Evolutionary conservation across 2,329 filamentous ascomycete genomes (phyloP).

Genomic region (Trichoderma sp.): DNA sequence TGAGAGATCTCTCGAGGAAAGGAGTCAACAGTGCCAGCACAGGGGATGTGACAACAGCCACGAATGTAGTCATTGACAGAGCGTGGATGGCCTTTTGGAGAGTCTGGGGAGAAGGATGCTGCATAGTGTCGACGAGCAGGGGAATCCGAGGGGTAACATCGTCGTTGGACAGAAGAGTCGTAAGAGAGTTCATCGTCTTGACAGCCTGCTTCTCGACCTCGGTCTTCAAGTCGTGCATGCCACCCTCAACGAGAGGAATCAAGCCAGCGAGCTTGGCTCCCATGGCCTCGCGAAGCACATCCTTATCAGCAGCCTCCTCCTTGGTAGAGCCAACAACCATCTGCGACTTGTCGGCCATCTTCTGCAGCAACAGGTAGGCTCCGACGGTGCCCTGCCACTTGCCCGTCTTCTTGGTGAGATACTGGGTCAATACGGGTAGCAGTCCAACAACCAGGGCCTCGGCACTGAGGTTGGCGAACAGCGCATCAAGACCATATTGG

Average conservation of each 20-base stretch:
- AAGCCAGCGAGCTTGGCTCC: slow-evolving; percentile 80
- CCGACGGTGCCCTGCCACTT: slow-evolving; percentile 98
- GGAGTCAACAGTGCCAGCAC: slow-evolving; percentile 93
- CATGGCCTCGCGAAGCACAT: slow-evolving; percentile 86
- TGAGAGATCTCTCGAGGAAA: slow-evolving; percentile 88
- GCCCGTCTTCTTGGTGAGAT: slow-evolving; percentile 78
- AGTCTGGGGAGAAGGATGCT: slow-evolving; percentile 83
- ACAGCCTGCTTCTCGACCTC: slow-evolving; percentile 88
- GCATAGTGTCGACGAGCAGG: slow-evolving; percentile 89
- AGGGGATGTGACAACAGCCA: slow-evolving; percentile 91
- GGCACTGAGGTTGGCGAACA: slow-evolving; percentile 74
- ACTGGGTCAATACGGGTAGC: slow-evolving; percentile 70
- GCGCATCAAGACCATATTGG: slow-evolving; percentile 87
- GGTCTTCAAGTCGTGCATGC: slow-evolving; percentile 94
- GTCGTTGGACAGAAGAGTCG: slow-evolving; percentile 89
- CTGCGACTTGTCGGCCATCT: slow-evolving; percentile 93
- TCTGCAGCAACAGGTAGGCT: slow-evolving; percentile 78
- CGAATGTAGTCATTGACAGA: slow-evolving; percentile 96
- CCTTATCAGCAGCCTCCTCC: slow-evolving; percentile 84
- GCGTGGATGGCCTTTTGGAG: slow-evolving; percentile 96
- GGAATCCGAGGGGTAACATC: slow-evolving; percentile 91
- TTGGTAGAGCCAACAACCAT: slow-evolving; percentile 73
- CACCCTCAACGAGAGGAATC: slow-evolving; percentile 85
- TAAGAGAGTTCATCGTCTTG: slow-evolving; percentile 87
- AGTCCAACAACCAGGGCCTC: slow-evolving; percentile 83